Conservation (phyloP, 2,329 filamentous ascomycete species). For the Apiospora sp. region DNA sequence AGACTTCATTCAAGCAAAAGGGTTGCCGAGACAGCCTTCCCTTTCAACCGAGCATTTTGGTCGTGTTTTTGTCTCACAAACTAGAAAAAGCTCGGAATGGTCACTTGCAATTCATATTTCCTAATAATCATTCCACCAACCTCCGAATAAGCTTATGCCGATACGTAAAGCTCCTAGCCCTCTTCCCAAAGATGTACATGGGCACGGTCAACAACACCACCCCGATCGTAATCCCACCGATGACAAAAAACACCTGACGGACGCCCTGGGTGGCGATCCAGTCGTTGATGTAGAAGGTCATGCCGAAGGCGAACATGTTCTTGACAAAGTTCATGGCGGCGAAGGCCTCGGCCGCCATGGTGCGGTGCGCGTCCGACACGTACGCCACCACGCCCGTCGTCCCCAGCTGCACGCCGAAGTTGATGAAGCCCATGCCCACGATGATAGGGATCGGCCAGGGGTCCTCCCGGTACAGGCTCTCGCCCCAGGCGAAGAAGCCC, state of each 20-base stretch:
- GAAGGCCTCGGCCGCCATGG: conserved; percentile 53
- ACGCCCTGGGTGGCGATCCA: conserved; percentile 48
- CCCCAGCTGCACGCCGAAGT: conserved; percentile 46
- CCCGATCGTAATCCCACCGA: conserved; percentile 50
- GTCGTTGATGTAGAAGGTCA: conserved; percentile 53
- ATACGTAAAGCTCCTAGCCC: conserved; percentile 51
- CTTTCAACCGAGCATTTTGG: too few relatives aligned
- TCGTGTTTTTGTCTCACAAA: too few relatives aligned
- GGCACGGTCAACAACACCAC: conserved; percentile 56
- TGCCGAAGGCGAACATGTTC: conserved; percentile 55
- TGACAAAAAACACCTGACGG: conserved; percentile 47
- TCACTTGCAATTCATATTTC: too few relatives aligned
- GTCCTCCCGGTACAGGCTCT: conserved; percentile 52
- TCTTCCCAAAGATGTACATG: conserved; percentile 59
- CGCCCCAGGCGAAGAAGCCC: conserved; percentile 58
- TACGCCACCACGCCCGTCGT: conserved; percentile 40
- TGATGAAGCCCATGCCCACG: conserved; percentile 55
- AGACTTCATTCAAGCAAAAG: too few relatives aligned
- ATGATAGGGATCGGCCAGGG: conserved; percentile 57
- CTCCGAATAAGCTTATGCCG: conserved; percentile 42
- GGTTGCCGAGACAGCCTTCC: too few relatives aligned
- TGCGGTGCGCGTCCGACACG: conserved; percentile 56
- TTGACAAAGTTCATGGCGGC: conserved; percentile 57
- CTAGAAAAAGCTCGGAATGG: too few relatives aligned
- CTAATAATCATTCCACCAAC: conserved; percentile 17